A percentile compares a stretch with the other conserved stretches of the same genome.
Conservation (phyloP, 139 green algal genomes). For the Chlamydomonas applanata region DNA sequence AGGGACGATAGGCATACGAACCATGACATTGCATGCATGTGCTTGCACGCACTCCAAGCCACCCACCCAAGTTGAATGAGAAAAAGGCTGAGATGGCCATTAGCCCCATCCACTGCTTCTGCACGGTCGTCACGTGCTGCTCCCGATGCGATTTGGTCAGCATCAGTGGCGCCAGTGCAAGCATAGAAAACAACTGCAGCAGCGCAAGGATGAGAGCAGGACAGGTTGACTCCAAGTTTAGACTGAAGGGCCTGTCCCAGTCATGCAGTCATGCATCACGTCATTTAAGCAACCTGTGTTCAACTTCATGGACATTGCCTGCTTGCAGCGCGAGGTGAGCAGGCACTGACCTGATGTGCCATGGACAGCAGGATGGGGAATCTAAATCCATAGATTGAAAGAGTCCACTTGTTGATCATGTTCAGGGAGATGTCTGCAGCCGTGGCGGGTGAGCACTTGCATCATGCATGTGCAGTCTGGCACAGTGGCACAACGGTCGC, state of each 20-base stretch:
- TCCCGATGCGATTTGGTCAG: conserved; percentile 16
- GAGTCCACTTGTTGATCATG: conserved; percentile 47
- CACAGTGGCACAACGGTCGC: too few species aligned
- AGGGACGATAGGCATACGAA: neutral
- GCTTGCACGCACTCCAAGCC: too few species aligned
- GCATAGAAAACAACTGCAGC: conserved; percentile 33
- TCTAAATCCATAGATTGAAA: conserved; percentile 49
- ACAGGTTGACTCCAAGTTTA: too few species aligned
- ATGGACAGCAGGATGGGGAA: conserved; percentile 51
- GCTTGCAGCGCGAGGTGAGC: neutral
- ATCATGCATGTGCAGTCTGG: too few species aligned
- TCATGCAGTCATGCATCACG: too few species aligned
- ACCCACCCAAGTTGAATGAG: conserved; percentile 13
- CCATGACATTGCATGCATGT: too few species aligned
- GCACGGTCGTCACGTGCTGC: conserved; percentile 13
- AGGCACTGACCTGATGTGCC: conserved; percentile 38
- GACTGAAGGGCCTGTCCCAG: too few species aligned
- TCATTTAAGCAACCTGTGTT: too few species aligned
- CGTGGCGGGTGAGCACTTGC: too few species aligned
- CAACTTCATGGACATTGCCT: too few species aligned
- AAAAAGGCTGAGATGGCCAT: conserved; percentile 26
- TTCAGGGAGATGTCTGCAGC: conserved; percentile 31
- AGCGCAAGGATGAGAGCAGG: neutral
- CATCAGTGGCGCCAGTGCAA: conserved; percentile 35
- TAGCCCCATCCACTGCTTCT: conserved; percentile 32